phyloP scores from a whole-genome alignment of 371 early-diverging fungal species.

The Mucor piriformis region DNA sequence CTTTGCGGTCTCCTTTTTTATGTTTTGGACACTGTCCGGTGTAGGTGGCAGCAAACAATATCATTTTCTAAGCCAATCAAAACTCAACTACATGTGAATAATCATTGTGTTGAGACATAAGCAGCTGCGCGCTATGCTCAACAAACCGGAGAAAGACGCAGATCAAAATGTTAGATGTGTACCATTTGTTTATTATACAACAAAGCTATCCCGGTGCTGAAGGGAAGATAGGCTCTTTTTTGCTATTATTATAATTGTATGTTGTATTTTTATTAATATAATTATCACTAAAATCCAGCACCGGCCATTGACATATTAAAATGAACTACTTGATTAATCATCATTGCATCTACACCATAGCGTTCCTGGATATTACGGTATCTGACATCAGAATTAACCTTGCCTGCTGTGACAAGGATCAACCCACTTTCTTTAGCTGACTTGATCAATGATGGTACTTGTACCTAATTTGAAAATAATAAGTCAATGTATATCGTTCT shows the following conservation, averaged over 20 bases:
- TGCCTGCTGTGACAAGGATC: constrained; percentile 86
- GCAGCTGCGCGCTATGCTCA: too few relatives aligned
- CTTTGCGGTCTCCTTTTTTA: neutral
- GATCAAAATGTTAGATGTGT: too few relatives aligned
- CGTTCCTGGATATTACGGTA: constrained; percentile 74
- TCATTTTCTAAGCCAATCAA: neutral
- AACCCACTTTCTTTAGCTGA: constrained; percentile 91
- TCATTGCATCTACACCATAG: constrained; percentile 87
- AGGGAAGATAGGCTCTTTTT: too few relatives aligned
- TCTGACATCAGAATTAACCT: constrained; percentile 62
- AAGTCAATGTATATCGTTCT: neutral
- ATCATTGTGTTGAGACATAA: too few relatives aligned
- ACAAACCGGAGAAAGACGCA: too few relatives aligned
- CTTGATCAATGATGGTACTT: constrained; percentile 85
- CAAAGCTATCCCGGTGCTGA: too few relatives aligned
- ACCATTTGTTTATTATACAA: too few relatives aligned
- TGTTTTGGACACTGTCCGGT: neutral
- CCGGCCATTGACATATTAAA: constrained; percentile 55
- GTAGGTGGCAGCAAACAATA: neutral
- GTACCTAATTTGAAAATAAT: constrained; percentile 19
- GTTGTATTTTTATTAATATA: neutral
- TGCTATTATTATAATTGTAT: too few relatives aligned
- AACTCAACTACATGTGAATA: too few relatives aligned
- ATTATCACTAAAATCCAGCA: constrained; percentile 39
- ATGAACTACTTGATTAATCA: constrained; percentile 56